These are phyloP conservation scores for Trifolium subterraneum DNA, from an alignment of 306 rosid genomes.

Conservation along the genomic window DNA sequence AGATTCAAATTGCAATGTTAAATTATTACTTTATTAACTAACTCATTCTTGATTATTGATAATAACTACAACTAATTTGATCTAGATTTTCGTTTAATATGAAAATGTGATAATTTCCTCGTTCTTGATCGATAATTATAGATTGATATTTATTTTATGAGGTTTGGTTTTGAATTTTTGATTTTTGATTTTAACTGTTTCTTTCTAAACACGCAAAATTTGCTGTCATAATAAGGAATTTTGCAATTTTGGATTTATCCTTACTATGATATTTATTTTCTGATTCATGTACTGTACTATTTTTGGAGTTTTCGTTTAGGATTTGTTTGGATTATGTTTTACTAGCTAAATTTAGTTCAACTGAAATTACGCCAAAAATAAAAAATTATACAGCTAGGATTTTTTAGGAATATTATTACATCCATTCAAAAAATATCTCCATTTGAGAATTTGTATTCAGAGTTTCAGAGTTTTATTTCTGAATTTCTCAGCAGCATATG, in stretches of 20 bases:
- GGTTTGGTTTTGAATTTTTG: slow-evolving; percentile 18
- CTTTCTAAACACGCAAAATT: slow-evolving; percentile 42
- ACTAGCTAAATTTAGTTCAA: slow-evolving; percentile 43
- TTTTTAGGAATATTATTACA: slow-evolving; percentile 43
- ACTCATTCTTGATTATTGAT: not conserved
- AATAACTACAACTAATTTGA: not conserved
- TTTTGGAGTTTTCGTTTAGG: slow-evolving; percentile 36
- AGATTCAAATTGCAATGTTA: not conserved
- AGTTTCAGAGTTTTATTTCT: slow-evolving; percentile 33
- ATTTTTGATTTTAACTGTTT: slow-evolving; percentile 25
- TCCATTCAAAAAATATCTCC: slow-evolving; percentile 21
- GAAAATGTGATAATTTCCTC: slow-evolving; percentile 22
- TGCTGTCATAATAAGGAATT: slow-evolving; percentile 13
- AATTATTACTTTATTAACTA: no score
- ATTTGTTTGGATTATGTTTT: slow-evolving; percentile 46
- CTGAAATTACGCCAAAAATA: not conserved
- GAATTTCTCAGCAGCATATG: slow-evolving; percentile 18
- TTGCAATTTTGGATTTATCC: slow-evolving; percentile 21
- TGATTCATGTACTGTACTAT: slow-evolving; percentile 38
- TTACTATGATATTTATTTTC: not conserved
- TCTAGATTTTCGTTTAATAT: not conserved
- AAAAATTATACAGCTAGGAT: not conserved
- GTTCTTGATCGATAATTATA: not conserved
- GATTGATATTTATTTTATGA: not conserved
- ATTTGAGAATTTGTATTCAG: slow-evolving; percentile 19